Base-by-base conservation (phyloP, 2,329 filamentous ascomycete species). In the Phyllosticta ampelicida region DNA sequence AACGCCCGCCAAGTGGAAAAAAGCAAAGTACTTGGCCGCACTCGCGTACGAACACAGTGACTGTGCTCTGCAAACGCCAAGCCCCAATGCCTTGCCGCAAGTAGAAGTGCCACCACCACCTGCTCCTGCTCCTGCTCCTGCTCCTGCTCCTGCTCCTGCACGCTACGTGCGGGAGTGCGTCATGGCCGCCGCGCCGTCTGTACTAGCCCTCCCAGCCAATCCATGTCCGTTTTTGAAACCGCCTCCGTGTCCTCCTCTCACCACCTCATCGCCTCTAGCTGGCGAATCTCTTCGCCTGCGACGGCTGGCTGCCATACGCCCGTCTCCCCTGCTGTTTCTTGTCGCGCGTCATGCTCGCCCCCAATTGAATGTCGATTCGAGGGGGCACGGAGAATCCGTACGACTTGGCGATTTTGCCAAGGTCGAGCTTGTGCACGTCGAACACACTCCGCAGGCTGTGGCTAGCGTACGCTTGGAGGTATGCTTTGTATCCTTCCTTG, bases 401-500 rank as follows among this genome's bases (percentile, higher is more conserved):
- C 63, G 84, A 83, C 78, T 90, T 92, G 55, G 88, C 88, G 3
- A 95, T 85, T 75, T 91, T 92, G 66, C 86, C 83, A 18, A 95
- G 77, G 69, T 95, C 89, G 11, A 94, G 77, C 69, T 89, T 89
- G 71, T 89, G 80, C 56, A 95, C 84, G 70, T 92, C 87, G 69
- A 92, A 95, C 44, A 95, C 86, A n/a, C 84, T 86, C 26, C 89
- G 83, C 60, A 94, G 77, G 64, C 82, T 86, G 74, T 92, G 94
- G 60, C 86, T 90, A 20, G 92, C 90, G 70, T 99, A 99, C 0
- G 94, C 92, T 71, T 97, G 90, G 21, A 99, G 81, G 71, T 99
- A 99, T 19, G 88, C 89, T 61, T 89, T 83, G 48, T 52, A 50
- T 50, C 36, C 30, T 36, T 59, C 59, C 54, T 64, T 53, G 56